Conservation (phyloP, 148 eudicot species). For the Oxyria digyna region DNA sequence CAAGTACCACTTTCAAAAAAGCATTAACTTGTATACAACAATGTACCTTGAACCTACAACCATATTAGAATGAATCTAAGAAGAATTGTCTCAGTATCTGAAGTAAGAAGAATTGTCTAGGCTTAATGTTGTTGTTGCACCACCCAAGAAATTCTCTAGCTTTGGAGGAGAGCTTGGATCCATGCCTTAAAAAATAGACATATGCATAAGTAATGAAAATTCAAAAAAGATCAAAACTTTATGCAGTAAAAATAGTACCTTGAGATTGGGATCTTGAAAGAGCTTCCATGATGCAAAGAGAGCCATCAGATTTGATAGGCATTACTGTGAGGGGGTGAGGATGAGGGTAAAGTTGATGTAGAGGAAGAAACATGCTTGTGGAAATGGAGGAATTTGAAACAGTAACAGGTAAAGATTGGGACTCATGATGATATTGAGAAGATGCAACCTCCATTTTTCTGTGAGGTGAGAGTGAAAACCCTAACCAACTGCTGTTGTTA, state of each 20-base stretch:
- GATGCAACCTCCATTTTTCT: constrained; percentile 34
- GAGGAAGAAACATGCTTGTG: constrained; percentile 11
- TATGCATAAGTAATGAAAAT: no score
- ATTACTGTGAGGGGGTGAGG: constrained; percentile 39
- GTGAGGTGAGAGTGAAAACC: constrained; percentile 38
- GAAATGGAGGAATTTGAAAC: constrained; percentile 9
- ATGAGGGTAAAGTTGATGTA: constrained; percentile 19
- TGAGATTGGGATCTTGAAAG: constrained; percentile 10
- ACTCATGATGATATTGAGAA: constrained; percentile 12
- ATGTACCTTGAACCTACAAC: no score
- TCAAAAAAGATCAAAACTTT: not conserved
- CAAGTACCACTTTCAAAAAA: no score
- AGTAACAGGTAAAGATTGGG: constrained; percentile 10
- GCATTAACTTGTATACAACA: no score
- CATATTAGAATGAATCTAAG: no score
- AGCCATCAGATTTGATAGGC: constrained; percentile 93
- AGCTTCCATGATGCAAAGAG: constrained; percentile 70
- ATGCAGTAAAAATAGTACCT: constrained; percentile 5
- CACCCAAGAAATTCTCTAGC: constrained; percentile 77
- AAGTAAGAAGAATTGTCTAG: no score
- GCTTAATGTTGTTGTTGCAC: no score
- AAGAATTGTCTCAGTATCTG: no score
- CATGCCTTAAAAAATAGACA: constrained; percentile 29
- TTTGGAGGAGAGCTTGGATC: constrained; percentile 48
- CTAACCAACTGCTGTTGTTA: constrained; percentile 17